Base-by-base conservation (phyloP, 2,329 filamentous ascomycete genomes). In the Aureobasidium sp. region DNA sequence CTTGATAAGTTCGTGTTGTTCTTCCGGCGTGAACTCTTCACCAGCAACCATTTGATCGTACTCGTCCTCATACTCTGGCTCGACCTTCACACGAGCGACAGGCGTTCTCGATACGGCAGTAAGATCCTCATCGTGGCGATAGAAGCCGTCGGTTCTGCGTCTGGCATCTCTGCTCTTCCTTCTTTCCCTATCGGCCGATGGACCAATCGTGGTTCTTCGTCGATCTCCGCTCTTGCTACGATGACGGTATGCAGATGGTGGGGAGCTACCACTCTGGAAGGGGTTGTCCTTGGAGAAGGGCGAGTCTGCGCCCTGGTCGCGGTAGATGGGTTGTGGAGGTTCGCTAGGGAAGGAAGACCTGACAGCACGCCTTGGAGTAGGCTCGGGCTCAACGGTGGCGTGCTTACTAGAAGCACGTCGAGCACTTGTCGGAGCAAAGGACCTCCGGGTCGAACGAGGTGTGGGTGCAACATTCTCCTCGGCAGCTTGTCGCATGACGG, bases 21-120 rank as follows among this genome's bases (percentile, higher is more conserved):
- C 93, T 66, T 97, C 91, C 0, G 92, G 90, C 0, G 92, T 96
- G 67, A 97, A 99, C 70, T 99, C 94, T 73, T 97, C 94, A 3
- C 89, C 90, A 0, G 87, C 81, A 64, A 91, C 87, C 14, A 65
- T 64, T 59, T 81, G 77, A 20, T 79, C 74, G n/a, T 57, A 57
- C 29, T 57, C 45, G 76, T 74, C 49, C 48, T 62, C 62, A 27
- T 55, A 59, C 14, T 59, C 60, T 47, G 61, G 62, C 51, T 62
- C 47, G 22, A 53, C 39, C 20, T 74, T 74, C 29, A 75, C 51
- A 55, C 78, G 76, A 42, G 79, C 73, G 47, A 83, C 70, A 1
- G 84, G 79, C 36, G 85, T 77, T 62, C 86, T 83, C 64, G 88
- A 85, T 0, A 82, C 80, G 2, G 79, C 74, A 17, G 82, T 75